Percentiles rank a stretch among this genome's conserved stretches.
phyloP scores from a whole-genome alignment of 306 rosid species.

The Benincasa hispida region DNA sequence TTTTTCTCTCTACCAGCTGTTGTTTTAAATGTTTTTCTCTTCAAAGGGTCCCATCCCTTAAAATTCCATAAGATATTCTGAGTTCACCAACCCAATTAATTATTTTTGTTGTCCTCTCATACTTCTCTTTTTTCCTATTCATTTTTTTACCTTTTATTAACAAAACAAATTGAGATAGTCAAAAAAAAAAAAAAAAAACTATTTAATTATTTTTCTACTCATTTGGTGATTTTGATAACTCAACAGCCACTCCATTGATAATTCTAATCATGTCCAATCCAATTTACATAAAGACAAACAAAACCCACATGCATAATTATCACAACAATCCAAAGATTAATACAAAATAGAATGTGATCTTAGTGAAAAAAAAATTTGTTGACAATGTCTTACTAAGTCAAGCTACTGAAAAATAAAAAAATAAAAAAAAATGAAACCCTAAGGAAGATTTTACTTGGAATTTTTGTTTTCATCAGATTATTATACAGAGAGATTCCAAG shows the following conservation, averaged over 20 bases:
- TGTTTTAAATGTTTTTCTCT: neutral
- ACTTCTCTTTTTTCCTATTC: neutral
- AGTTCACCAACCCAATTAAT: conserved; percentile 7
- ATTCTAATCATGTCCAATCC: neutral
- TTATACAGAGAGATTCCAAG: conserved; percentile 5
- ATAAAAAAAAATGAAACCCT: too few relatives aligned
- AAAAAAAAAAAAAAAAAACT: too few relatives aligned
- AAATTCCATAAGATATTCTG: neutral
- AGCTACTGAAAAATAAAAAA: too few relatives aligned
- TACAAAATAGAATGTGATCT: neutral
- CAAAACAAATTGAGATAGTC: neutral
- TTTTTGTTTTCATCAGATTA: neutral
- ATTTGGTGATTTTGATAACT: conserved; percentile 5
- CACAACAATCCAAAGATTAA: neutral
- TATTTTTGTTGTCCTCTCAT: conserved; percentile 1
- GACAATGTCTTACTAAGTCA: neutral
- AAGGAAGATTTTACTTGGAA: neutral
- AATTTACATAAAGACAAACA: neutral
- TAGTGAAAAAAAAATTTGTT: neutral
- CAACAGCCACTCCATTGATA: neutral
- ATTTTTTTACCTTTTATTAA: neutral
- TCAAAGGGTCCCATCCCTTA: conserved; percentile 1
- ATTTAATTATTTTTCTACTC: neutral
- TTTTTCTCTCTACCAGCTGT: conserved; percentile 6
- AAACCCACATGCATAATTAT: neutral